Conservation (phyloP, 257 asterid genomes). For the Echium plantagineum region DNA sequence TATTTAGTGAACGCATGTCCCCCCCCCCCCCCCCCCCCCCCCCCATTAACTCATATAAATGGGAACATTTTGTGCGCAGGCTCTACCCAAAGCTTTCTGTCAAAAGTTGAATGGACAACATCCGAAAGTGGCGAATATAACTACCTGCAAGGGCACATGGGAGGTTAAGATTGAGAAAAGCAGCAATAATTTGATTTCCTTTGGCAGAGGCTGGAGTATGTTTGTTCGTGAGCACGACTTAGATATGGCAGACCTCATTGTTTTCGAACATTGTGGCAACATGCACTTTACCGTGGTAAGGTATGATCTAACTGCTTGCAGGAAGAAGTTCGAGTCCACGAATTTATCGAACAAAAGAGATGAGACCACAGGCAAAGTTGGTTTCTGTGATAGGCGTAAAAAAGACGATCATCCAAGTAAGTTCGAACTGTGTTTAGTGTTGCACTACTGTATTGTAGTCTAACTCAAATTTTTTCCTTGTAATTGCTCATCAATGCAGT, state of each 20-base stretch:
- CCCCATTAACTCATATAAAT: no score
- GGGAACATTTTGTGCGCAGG: conserved; percentile 1
- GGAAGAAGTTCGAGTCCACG: conserved; percentile 5
- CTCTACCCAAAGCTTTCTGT: conserved; percentile 10
- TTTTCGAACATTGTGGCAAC: conserved; percentile 12
- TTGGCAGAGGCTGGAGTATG: conserved; percentile 14
- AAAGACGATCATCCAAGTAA: not conserved
- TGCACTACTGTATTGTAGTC: not conserved
- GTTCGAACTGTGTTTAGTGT: not conserved
- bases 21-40: no score
- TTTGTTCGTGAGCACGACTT: conserved; percentile 17
- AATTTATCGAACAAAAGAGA: not conserved
- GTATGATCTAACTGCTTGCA: conserved; percentile 15
- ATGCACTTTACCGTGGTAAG: conserved; percentile 10
- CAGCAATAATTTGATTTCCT: not conserved
- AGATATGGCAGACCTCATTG: conserved; percentile 12
- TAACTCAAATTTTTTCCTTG: not conserved
- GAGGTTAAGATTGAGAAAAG: conserved; percentile 5
- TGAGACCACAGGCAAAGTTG: not conserved
- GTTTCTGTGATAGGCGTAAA: not conserved
- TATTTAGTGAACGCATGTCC: no score
- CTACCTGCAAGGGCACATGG: conserved; percentile 14
- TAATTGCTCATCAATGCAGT: conserved; percentile 1
- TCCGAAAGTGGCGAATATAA: conserved; percentile 5
- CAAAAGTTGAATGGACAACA: conserved; percentile 2